Evolutionary conservation across 1,284 basidiomycete genomes (phyloP).

Genomic region (Leucoagaricus sp.): DNA sequence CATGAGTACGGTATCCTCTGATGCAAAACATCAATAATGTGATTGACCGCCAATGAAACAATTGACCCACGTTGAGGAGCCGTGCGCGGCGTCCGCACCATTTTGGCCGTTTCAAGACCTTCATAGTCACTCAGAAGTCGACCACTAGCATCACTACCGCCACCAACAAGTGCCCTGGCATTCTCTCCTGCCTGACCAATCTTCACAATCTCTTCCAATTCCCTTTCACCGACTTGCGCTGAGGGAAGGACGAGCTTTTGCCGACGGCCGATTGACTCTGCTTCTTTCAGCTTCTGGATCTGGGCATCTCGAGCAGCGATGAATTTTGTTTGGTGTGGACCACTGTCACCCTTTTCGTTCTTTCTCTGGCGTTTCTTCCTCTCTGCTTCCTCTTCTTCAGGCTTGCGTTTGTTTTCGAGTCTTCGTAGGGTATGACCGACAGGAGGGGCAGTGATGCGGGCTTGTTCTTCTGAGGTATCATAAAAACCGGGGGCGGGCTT

Average conservation of each 20-base stretch:
- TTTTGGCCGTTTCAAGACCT: constrained; percentile 82
- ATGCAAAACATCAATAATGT: neutral
- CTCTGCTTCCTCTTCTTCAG: constrained; percentile 87
- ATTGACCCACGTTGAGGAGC: constrained; percentile 81
- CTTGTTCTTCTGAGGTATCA: constrained; percentile 93
- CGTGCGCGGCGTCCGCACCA: constrained; percentile 91
- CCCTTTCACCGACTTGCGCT: constrained; percentile 94
- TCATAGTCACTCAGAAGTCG: constrained; percentile 92
- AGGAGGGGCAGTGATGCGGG: constrained; percentile 85
- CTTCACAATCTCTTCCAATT: constrained; percentile 98
- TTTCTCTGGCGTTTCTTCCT: constrained; percentile 84
- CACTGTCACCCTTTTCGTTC: constrained; percentile 53
- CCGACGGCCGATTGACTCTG: constrained; percentile 91
- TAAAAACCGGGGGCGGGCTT: constrained; percentile 95
- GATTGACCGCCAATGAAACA: neutral
- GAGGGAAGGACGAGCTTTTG: constrained; percentile 85
- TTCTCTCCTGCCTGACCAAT: constrained; percentile 93
- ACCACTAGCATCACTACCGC: constrained; percentile 83
- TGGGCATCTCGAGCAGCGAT: constrained; percentile 93
- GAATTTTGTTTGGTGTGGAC: constrained; percentile 85
- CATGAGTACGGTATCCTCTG: constrained; percentile 91
- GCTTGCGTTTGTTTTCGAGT: constrained; percentile 90
- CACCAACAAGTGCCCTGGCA: constrained; percentile 81
- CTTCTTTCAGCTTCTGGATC: constrained; percentile 96
- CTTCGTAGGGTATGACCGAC: constrained; percentile 90